Percentiles rank a stretch among this genome's conserved stretches.
Conservation (phyloP, 148 eudicot species). For the Diospyros kaki region DNA sequence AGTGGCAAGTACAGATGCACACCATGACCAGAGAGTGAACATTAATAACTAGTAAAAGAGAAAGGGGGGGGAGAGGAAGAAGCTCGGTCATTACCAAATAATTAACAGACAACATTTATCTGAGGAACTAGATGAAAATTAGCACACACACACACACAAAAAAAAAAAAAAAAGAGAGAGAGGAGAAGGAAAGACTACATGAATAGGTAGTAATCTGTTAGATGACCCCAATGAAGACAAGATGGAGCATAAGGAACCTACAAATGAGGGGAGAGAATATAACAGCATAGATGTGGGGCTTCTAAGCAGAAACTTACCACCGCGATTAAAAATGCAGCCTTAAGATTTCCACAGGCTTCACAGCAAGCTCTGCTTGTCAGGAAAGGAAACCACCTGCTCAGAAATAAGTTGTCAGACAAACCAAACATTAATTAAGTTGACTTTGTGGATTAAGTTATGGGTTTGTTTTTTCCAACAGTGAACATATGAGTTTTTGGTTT, state of each 20-base stretch:
- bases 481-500: too few species aligned
- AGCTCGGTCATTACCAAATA: background rate
- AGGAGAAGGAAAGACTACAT: too few species aligned
- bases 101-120: background rate
- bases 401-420: slow-evolving; percentile 14
- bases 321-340: slow-evolving; percentile 94
- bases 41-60: background rate
- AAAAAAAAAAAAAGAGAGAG: too few species aligned
- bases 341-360: slow-evolving; percentile 92
- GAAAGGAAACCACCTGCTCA: slow-evolving; percentile 93
- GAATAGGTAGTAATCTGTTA: background rate
- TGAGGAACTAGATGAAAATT: background rate
- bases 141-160: too few species aligned
- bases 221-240: background rate
- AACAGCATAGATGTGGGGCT: background rate
- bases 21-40: background rate
- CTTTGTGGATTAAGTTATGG: background rate
- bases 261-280: background rate
- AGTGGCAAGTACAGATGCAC: background rate
- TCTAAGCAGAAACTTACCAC: slow-evolving; percentile 56
- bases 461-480: too few species aligned
- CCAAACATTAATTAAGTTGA: slow-evolving; percentile 3
- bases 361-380: slow-evolving; percentile 85
- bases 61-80: background rate
- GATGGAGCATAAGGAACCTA: background rate